Evolutionary conservation across 768 basidiomycete species (phyloP).

Genomic region (Suillus clintonianus): DNA sequence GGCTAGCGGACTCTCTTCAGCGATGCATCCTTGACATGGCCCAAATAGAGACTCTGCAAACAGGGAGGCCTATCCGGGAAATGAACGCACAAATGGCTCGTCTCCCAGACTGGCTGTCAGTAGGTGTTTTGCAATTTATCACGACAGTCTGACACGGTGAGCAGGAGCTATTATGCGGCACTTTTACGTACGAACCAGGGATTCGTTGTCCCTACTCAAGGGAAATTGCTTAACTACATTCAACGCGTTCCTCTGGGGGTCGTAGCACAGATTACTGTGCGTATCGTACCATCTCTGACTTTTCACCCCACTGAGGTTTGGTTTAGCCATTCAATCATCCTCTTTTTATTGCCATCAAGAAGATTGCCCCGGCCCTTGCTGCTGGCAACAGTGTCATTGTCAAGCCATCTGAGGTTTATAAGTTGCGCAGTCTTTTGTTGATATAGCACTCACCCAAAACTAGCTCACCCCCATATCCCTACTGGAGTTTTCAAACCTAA

Average conservation of each 20-base stretch:
- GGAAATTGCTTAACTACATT: constrained; percentile 77
- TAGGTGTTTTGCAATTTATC: constrained; percentile 7
- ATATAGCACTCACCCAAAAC: constrained; percentile 2
- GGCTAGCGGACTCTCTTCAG: constrained; percentile 65
- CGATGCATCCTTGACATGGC: constrained; percentile 60
- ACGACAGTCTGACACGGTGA: constrained; percentile 6
- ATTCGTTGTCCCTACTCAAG: constrained; percentile 78
- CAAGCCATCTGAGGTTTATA: constrained; percentile 72
- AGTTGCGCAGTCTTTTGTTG: neutral
- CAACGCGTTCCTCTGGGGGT: constrained; percentile 81
- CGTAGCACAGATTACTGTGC: constrained; percentile 85
- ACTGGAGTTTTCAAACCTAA: constrained; percentile 72
- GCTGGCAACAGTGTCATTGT: constrained; percentile 84
- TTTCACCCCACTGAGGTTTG: neutral
- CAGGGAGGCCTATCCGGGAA: constrained; percentile 80
- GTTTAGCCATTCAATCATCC: constrained; percentile 86
- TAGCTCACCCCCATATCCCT: constrained; percentile 80
- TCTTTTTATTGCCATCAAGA: constrained; percentile 85
- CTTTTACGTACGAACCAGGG: constrained; percentile 68
- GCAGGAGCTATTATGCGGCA: constrained; percentile 77
- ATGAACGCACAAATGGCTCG: constrained; percentile 79
- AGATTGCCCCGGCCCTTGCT: constrained; percentile 82
- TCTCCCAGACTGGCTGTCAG: constrained; percentile 86
- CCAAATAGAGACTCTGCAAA: constrained; percentile 69
- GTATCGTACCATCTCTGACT: neutral